Evolutionary conservation across 495 filamentous ascomycete species (phyloP).

Genomic region (Lasiosphaeris hirsuta): DNA sequence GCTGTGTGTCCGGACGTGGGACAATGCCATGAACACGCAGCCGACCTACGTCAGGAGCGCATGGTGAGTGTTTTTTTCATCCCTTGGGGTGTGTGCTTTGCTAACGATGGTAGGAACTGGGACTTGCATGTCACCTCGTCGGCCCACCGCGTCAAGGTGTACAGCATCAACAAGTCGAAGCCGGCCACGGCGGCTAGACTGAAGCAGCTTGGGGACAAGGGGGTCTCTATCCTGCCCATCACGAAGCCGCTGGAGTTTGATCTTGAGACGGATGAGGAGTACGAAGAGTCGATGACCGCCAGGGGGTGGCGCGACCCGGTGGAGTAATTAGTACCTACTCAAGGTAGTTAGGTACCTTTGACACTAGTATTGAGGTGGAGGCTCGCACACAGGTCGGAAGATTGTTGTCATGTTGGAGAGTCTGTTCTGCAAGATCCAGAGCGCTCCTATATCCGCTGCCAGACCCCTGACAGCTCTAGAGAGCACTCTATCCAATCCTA

Average conservation of each 20-base stretch:
- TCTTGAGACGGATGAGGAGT: slow-evolving; percentile 45
- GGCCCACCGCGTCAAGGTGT: slow-evolving; percentile 60
- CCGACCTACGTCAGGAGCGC: slow-evolving; percentile 30
- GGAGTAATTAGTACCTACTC: no score
- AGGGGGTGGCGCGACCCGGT: slow-evolving; percentile 46
- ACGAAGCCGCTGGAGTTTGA: slow-evolving; percentile 48
- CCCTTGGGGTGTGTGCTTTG: not conserved
- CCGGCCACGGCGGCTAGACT: slow-evolving; percentile 48
- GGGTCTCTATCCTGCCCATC: slow-evolving; percentile 48
- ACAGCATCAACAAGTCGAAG: slow-evolving; percentile 57
- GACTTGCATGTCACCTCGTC: slow-evolving; percentile 65
- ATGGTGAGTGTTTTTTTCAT: slow-evolving; percentile 22
- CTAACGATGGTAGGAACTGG: slow-evolving; percentile 45
- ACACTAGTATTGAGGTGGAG: no score
- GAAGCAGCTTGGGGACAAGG: slow-evolving; percentile 46
- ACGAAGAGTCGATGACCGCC: slow-evolving; percentile 41
- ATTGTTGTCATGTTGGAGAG: no score
- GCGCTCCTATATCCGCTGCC: no score
- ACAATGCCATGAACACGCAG: slow-evolving; percentile 53
- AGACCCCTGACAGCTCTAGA: no score
- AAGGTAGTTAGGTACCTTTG: no score
- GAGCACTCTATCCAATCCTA: no score
- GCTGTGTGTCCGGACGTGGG: slow-evolving; percentile 55
- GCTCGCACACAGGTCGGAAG: no score
- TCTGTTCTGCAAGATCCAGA: no score